phyloP scores from a whole-genome alignment of 306 rosid genomes.

The Corylus americana region DNA sequence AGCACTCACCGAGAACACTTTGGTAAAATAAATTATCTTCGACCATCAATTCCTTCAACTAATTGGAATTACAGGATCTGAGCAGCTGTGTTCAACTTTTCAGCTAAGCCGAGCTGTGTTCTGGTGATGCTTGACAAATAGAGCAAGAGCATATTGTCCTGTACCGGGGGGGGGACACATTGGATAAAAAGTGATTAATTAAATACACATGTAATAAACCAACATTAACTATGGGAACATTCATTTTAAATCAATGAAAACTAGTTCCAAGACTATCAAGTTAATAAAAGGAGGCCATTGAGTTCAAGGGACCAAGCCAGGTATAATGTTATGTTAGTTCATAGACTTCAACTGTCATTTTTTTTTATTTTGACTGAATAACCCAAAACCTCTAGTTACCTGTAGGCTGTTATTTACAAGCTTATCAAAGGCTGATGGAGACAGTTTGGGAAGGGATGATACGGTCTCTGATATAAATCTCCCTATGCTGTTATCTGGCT shows the following conservation, averaged over 20 bases:
- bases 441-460: slow-evolving; percentile 73
- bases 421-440: slow-evolving; percentile 72
- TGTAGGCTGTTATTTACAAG: slow-evolving; percentile 78
- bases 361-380: not conserved
- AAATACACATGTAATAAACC: not conserved
- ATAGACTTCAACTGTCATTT: not conserved
- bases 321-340: not conserved
- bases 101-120: slow-evolving; percentile 83
- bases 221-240: not conserved
- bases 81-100: slow-evolving; percentile 93
- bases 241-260: not conserved
- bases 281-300: not conserved
- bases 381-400: slow-evolving; percentile 40
- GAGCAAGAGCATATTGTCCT: slow-evolving; percentile 85
- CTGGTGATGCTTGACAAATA: slow-evolving; percentile 90
- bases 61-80: slow-evolving; percentile 63
- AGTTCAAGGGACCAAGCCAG: not conserved
- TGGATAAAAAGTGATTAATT: not conserved
- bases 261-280: not conserved
- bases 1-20: not conserved
- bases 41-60: slow-evolving; percentile 3
- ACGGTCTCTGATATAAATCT: slow-evolving; percentile 64
- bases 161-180: not conserved
- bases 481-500: slow-evolving; percentile 75
- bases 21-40: not conserved